Conservation (phyloP, 179 eudicot genomes). For the Patellifolia procumbens region DNA sequence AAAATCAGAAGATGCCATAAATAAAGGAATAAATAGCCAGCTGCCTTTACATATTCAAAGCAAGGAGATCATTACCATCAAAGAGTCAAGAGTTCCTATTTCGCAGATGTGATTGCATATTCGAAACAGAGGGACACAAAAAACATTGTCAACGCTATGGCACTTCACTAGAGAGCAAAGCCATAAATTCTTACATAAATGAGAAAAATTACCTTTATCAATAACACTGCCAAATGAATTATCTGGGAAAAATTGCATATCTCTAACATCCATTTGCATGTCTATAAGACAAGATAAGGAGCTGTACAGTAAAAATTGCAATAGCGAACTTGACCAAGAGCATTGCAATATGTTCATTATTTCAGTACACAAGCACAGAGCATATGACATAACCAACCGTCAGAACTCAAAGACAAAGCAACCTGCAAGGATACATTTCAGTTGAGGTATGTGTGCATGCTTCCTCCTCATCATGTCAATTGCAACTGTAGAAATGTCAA, state of each 20-base stretch:
- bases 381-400: neutral
- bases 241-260: constrained; percentile 77
- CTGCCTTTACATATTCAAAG: neutral
- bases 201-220: constrained; percentile 66
- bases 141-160: constrained; percentile 11
- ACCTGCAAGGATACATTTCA: constrained; percentile 66
- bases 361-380: neutral
- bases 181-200: neutral
- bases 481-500: constrained; percentile 87
- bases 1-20: constrained; percentile 14
- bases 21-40: neutral
- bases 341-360: neutral
- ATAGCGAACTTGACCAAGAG: neutral
- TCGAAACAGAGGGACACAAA: constrained; percentile 8
- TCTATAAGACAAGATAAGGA: constrained; percentile 46
- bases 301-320: constrained; percentile 4
- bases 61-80: constrained; percentile 66
- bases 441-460: constrained; percentile 71
- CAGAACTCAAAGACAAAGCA: neutral
- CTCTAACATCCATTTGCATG: constrained; percentile 91
- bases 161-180: constrained; percentile 9
- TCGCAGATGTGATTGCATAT: constrained; percentile 24
- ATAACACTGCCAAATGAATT: constrained; percentile 69
- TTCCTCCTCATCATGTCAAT: constrained; percentile 84
- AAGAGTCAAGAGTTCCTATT: constrained; percentile 84